Conservation (phyloP, 2,329 filamentous ascomycete species). For the Aspergillus japonicus region DNA sequence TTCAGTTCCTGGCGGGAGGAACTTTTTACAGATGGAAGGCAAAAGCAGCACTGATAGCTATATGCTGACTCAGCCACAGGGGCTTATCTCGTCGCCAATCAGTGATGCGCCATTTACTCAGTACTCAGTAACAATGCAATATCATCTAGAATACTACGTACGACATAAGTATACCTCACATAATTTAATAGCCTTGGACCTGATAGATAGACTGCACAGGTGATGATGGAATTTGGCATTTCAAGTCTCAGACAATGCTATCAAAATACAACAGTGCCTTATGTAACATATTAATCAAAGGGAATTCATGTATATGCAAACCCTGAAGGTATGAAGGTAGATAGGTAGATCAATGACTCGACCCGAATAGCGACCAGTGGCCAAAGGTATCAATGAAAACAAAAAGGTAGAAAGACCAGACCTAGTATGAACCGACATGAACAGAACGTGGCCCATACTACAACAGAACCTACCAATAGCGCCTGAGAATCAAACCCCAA, state of each 20-base stretch:
- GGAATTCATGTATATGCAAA: background rate
- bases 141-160: no score
- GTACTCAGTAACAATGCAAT: no score
- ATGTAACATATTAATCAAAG: no score
- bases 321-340: background rate
- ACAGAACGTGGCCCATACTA: background rate
- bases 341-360: background rate
- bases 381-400: slow-evolving; percentile 1
- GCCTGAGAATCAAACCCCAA: slow-evolving; percentile 5
- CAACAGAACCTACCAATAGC: slow-evolving; percentile 4
- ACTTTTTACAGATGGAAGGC: background rate
- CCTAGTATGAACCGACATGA: background rate
- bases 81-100: background rate
- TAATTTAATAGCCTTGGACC: no score
- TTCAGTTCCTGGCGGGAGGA: background rate
- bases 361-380: background rate
- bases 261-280: no score
- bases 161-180: no score
- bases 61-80: background rate
- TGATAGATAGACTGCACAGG: no score
- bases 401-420: background rate
- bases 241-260: no score
- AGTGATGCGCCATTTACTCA: background rate
- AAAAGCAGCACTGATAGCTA: background rate
- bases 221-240: background rate